Percentiles rank a stretch among this genome's conserved stretches.
Evolutionary conservation across 768 basidiomycete genomes (phyloP).

Genomic region (Trametes elegans): DNA sequence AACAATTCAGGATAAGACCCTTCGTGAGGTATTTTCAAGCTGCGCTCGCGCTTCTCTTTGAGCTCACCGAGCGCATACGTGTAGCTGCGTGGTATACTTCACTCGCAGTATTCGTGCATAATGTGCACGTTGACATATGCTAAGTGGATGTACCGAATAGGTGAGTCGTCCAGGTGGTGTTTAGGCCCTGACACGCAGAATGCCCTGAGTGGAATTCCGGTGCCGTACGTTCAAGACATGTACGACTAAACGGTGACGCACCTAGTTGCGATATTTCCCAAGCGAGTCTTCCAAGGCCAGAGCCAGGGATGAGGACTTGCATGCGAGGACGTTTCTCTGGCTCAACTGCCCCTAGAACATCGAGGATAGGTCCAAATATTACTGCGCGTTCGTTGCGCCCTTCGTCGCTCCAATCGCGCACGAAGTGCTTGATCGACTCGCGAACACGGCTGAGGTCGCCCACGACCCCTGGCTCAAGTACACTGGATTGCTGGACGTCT

Average conservation of each 20-base stretch:
- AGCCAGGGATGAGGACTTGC: constrained; percentile 61
- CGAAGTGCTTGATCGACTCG: constrained; percentile 65
- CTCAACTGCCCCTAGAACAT: constrained; percentile 36
- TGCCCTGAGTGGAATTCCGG: no score
- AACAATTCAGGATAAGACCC: no score
- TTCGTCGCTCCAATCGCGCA: constrained; percentile 68
- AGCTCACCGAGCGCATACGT: no score
- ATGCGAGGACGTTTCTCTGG: constrained; percentile 29
- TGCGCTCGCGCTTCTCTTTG: no score
- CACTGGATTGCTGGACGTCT: not conserved
- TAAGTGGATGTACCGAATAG: no score
- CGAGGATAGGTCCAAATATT: constrained; percentile 57
- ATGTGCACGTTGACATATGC: no score
- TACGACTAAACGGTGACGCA: constrained; percentile 31
- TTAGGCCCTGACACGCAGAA: no score
- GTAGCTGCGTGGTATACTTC: no score
- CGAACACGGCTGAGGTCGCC: constrained; percentile 50
- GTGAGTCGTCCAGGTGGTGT: no score
- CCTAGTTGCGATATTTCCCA: constrained; percentile 67
- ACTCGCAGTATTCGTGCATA: no score
- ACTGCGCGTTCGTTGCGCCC: constrained; percentile 51
- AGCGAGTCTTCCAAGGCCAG: constrained; percentile 61
- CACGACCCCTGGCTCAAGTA: constrained; percentile 1
- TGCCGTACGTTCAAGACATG: no score
- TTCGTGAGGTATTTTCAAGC: no score